These are phyloP conservation scores for Hypoxylon sp. DNA, from an alignment of 2,329 filamentous ascomycete species.

Conservation along the genomic window DNA sequence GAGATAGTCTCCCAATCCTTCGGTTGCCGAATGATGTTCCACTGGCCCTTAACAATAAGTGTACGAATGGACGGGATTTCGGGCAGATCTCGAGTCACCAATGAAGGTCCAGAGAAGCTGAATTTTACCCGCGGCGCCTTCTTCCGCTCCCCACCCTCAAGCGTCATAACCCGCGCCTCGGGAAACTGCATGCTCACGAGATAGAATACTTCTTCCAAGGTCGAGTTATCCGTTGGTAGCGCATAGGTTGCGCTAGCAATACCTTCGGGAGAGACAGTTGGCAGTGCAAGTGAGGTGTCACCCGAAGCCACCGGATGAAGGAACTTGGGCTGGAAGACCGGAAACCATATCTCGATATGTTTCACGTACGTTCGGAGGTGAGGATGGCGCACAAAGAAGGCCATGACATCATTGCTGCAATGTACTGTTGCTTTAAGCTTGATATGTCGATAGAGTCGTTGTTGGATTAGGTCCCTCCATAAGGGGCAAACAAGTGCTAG, in stretches of 20 bases:
- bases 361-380: slow-evolving; percentile 76
- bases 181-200: slow-evolving; percentile 73
- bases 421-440: slow-evolving; percentile 79
- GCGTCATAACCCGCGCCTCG: slow-evolving; percentile 75
- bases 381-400: slow-evolving; percentile 71
- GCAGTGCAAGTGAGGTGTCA: slow-evolving; percentile 62
- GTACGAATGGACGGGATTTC: slow-evolving; percentile 72
- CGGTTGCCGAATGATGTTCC: slow-evolving; percentile 79
- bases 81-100: slow-evolving; percentile 58
- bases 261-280: slow-evolving; percentile 69
- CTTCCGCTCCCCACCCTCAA: slow-evolving; percentile 83
- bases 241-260: slow-evolving; percentile 72
- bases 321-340: slow-evolving; percentile 76
- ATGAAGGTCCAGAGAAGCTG: slow-evolving; percentile 47
- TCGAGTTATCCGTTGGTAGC: slow-evolving; percentile 75
- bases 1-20: slow-evolving; percentile 75
- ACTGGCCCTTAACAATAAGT: slow-evolving; percentile 80
- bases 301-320: slow-evolving; percentile 59
- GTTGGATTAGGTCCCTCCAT: slow-evolving; percentile 79
- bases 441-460: slow-evolving; percentile 81
- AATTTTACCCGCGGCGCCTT: slow-evolving; percentile 80
- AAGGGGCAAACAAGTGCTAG: slow-evolving; percentile 72
- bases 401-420: slow-evolving; percentile 71
- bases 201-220: slow-evolving; percentile 77
- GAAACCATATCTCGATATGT: slow-evolving; percentile 84